These are phyloP conservation scores for Protea cynaroides DNA, from an alignment of 164 flowering plant species.

Conservation along the genomic window DNA sequence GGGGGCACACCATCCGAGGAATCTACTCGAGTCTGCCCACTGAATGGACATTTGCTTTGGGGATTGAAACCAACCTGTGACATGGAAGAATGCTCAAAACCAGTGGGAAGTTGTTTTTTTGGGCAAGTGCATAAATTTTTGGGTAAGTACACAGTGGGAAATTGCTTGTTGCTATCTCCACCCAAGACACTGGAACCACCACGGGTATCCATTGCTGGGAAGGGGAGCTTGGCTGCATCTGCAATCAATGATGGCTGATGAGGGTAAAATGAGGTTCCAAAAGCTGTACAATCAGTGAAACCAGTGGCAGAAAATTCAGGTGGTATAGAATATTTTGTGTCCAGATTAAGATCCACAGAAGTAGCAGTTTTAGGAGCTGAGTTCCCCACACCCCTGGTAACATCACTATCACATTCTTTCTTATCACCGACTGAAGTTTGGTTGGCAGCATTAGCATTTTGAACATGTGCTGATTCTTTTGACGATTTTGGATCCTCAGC, in stretches of 20 bases:
- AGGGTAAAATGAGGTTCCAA: no score
- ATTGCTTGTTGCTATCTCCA: conserved; percentile 5
- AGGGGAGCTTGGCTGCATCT: background rate
- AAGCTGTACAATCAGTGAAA: background rate
- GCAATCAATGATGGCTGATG: no score
- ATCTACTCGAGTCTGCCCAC: background rate
- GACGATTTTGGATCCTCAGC: conserved; percentile 10
- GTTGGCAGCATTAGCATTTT: background rate
- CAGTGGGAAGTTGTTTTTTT: no score
- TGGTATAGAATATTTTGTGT: background rate
- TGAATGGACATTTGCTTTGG: background rate
- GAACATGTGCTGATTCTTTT: conserved; percentile 8
- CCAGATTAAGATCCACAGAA: conserved; percentile 7
- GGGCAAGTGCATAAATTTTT: no score
- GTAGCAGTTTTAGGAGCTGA: conserved; percentile 1
- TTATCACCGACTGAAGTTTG: conserved; percentile 1
- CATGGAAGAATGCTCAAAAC: background rate
- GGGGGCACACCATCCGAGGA: background rate
- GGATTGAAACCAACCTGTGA: conserved; percentile 2
- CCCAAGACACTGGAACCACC: background rate
- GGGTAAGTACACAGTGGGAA: no score
- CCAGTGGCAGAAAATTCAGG: background rate
- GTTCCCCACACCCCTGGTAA: conserved; percentile 7
- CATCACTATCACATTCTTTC: background rate
- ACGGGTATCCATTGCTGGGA: background rate